A percentile compares a stretch with the other conserved stretches of the same genome.
Conservation (phyloP, 495 filamentous ascomycete genomes). For the Trichodelitschia bisporula region DNA sequence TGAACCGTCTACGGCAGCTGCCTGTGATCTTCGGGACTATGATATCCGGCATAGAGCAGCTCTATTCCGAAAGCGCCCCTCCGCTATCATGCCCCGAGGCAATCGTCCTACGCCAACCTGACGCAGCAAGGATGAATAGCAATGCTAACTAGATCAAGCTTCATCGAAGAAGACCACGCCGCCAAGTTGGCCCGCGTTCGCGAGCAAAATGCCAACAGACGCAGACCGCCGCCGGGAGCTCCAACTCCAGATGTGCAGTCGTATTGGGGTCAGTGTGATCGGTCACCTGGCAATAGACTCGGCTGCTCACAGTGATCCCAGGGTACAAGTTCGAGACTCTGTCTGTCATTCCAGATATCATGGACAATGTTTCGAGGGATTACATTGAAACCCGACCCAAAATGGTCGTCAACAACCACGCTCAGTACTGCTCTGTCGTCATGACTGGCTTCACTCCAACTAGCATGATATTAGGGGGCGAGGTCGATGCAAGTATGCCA, state of each 20-base stretch:
- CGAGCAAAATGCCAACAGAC: too few species aligned
- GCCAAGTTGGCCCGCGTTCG: conserved; percentile 28
- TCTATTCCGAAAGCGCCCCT: too few species aligned
- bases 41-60: too few species aligned
- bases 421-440: conserved; percentile 86
- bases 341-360: conserved; percentile 42
- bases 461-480: conserved; percentile 60
- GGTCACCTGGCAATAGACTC: too few species aligned
- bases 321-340: conserved; percentile 95
- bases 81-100: too few species aligned
- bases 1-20: too few species aligned
- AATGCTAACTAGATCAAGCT: conserved; percentile 25
- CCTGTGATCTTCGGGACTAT: too few species aligned
- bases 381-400: conserved; percentile 54
- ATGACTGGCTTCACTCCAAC: conserved; percentile 9
- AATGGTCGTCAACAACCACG: conserved; percentile 55
- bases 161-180: conserved; percentile 73
- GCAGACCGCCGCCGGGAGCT: too few species aligned
- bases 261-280: too few species aligned
- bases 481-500: conserved; percentile 69
- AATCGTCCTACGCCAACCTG: not conserved
- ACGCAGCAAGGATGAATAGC: not conserved
- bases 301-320: conserved; percentile 12
- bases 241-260: too few species aligned
- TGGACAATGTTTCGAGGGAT: conserved; percentile 42